Evolutionary conservation across 768 basidiomycete species (phyloP).

Genomic region (Hygrophorus russula): DNA sequence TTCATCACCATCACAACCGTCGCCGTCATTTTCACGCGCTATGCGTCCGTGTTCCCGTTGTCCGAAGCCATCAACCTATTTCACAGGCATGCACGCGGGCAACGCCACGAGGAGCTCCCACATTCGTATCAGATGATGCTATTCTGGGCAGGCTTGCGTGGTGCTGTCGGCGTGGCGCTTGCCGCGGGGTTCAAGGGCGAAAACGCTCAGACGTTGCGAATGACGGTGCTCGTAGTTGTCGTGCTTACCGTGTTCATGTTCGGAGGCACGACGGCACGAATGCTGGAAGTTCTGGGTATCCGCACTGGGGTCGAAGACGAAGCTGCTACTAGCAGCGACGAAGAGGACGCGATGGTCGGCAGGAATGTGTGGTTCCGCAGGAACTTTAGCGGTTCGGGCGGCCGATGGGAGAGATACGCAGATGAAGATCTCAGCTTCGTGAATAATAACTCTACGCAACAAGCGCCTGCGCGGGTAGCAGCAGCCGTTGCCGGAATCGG

Average conservation of each 20-base stretch:
- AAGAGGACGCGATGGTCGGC: constrained; percentile 33
- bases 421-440: constrained; percentile 33
- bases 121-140: constrained; percentile 99
- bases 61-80: constrained; percentile 93
- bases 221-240: constrained; percentile 91
- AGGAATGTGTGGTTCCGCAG: constrained; percentile 24
- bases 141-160: constrained; percentile 95
- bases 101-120: constrained; percentile 82
- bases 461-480: not conserved
- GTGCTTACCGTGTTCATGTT: constrained; percentile 91
- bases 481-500: constrained; percentile 34
- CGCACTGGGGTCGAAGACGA: constrained; percentile 93
- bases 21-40: constrained; percentile 89
- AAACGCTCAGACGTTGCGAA: constrained; percentile 83
- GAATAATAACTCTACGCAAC: constrained; percentile 6
- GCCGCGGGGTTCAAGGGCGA: constrained; percentile 94
- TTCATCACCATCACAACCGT: constrained; percentile 90
- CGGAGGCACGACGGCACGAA: constrained; percentile 92
- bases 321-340: constrained; percentile 43
- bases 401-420: constrained; percentile 31
- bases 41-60: constrained; percentile 91
- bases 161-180: constrained; percentile 95
- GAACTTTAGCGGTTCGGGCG: constrained; percentile 18
- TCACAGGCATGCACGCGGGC: constrained; percentile 72
- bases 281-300: constrained; percentile 97